Percentiles rank a stretch among this genome's conserved stretches.
Conservation (phyloP, 2,329 filamentous ascomycete genomes). For the Fusarium siculi region DNA sequence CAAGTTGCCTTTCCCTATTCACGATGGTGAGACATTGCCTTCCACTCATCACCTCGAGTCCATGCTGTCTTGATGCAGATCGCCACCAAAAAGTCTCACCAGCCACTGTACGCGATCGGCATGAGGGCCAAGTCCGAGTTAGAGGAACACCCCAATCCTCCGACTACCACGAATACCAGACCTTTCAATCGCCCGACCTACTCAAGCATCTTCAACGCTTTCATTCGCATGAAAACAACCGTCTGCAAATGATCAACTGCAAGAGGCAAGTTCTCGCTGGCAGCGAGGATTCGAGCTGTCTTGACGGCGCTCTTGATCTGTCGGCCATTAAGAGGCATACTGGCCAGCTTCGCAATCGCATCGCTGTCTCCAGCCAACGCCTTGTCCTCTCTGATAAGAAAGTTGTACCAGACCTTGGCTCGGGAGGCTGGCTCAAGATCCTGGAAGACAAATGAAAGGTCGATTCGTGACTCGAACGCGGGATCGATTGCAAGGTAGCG, state of each 20-base stretch:
- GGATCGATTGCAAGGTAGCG: slow-evolving; percentile 53
- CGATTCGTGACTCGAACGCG: slow-evolving; percentile 57
- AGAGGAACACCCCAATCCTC: not conserved
- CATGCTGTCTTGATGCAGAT: not conserved
- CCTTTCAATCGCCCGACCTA: rapidly evolving
- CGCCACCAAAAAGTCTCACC: not conserved
- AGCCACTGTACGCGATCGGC: no score
- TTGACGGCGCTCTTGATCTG: slow-evolving; percentile 34
- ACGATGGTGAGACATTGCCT: not conserved
- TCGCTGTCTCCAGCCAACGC: not conserved
- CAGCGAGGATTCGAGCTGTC: slow-evolving; percentile 12
- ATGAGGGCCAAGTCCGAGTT: not conserved
- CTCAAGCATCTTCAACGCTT: not conserved
- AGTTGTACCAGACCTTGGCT: slow-evolving; percentile 38
- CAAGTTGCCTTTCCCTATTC: not conserved
- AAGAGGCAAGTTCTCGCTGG: not conserved
- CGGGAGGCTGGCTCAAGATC: slow-evolving; percentile 37
- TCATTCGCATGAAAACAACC: slow-evolving; percentile 7
- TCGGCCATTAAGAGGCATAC: slow-evolving; percentile 19
- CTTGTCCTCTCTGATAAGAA: not conserved
- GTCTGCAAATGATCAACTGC: slow-evolving; percentile 2
- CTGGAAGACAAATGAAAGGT: slow-evolving; percentile 51
- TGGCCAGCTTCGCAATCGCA: not conserved
- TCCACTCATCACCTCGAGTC: not conserved
- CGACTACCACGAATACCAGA: not conserved